Conservation (phyloP, 768 basidiomycete genomes). For the Boletus reticuloceps region DNA sequence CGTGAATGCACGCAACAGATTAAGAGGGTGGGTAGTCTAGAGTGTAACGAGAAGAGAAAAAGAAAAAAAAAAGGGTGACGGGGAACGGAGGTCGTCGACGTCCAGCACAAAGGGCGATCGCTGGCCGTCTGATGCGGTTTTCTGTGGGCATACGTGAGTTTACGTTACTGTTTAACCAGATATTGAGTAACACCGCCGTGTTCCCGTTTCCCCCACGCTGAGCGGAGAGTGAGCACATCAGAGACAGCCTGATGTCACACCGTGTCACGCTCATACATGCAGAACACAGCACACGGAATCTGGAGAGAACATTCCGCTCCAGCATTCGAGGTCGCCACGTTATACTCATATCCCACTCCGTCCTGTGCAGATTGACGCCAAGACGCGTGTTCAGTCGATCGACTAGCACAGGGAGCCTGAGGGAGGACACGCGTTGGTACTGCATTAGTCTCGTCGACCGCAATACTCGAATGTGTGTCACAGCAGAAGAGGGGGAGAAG, state of each 20-base stretch:
- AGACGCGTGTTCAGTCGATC: conserved; percentile 7
- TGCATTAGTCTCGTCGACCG: conserved; percentile 1
- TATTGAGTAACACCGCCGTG: conserved; percentile 2
- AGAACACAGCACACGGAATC: conserved; percentile 12
- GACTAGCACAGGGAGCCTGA: neutral
- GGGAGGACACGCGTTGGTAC: conserved; percentile 13
- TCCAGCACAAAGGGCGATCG: conserved; percentile 25
- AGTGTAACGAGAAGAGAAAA: conserved; percentile 11
- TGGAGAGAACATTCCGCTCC: conserved; percentile 1
- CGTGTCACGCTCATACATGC: neutral
- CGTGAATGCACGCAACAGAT: conserved; percentile 14
- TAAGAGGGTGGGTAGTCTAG: conserved; percentile 25
- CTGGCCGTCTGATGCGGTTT: conserved; percentile 23
- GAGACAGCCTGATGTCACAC: no score
- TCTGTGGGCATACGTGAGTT: conserved; percentile 30
- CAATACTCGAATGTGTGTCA: conserved; percentile 7
- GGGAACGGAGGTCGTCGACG: conserved; percentile 25
- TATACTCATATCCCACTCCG: neutral
- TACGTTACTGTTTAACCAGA: conserved; percentile 26
- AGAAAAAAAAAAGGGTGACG: conserved; percentile 1
- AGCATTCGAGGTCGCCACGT: neutral
- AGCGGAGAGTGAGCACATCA: no score
- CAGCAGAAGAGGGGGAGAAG: conserved; percentile 15
- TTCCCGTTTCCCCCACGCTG: conserved; percentile 1
- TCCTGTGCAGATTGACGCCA: conserved; percentile 10